Evolutionary conservation across 768 basidiomycete genomes (phyloP), one percentile per base, ranked within the genome.

Genomic region (Nidula microcarpa): DNA sequence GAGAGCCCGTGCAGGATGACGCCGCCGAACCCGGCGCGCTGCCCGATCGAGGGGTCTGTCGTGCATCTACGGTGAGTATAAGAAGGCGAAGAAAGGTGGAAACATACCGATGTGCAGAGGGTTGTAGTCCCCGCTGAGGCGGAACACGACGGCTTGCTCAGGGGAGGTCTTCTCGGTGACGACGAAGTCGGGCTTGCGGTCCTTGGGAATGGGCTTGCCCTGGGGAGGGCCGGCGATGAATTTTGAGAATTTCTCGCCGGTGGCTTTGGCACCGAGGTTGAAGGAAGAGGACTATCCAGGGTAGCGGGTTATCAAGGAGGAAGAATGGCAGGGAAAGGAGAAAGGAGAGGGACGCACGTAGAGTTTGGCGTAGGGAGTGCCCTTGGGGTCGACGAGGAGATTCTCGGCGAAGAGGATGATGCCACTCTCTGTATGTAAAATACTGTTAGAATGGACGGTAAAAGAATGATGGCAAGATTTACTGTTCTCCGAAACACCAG

Each of bases 1-100:
- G 87, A 85, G 23, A 94, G 76, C 32, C 92, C 92, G 62, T 95
- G 92, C 2, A 94, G 78, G 60, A 95, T 93, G 36, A 87, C 83
- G 47, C 86, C 92, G 2, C 89, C 89, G 61, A 95, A 94, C 9
- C 91, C 90, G 14, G 84, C 76, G 6, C 74, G 75, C 57, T 82
- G 65, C n/a, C 91, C 92, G 37, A 90, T 82, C 11, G 62, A 66
- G 1, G 91, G 89, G 71, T 94, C 91, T 88, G 63, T 17, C 17
- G 44, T 43, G 5, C 16, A 17, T 33, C 6, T 14, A 33, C 30
- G 50, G 33, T 49, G 8, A 46, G 9, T 7, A 7, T 14, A 2
- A 46, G 37, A 39, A 6, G 34, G 23, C 17, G 50, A 53, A 34
- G 18, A 32, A 34, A 14, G 33, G 32, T 35, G 36, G 35, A 5